These are phyloP conservation scores for Sclerotinia nivalis DNA, from an alignment of 2,329 filamentous ascomycete genomes.

Conservation along the genomic window DNA sequence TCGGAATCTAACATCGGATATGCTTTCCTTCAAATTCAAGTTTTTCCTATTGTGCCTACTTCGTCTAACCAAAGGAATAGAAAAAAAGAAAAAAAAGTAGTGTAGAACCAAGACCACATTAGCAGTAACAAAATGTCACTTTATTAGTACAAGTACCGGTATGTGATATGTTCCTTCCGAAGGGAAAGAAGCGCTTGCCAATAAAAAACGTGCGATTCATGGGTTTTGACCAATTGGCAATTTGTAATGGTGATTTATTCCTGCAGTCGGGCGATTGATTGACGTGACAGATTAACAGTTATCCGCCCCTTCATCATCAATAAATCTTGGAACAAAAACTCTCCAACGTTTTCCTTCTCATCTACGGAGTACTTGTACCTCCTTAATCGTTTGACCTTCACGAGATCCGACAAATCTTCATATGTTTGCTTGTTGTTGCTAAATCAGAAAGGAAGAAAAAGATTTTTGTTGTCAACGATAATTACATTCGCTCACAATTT, in stretches of 20 bases:
- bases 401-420: slow-evolving; percentile 3
- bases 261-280: slow-evolving; percentile 2
- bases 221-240: neutral
- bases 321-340: slow-evolving; percentile 6
- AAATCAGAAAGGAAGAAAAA: neutral
- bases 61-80: neutral
- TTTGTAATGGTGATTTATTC: neutral
- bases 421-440: slow-evolving; percentile 12
- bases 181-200: neutral
- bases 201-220: neutral
- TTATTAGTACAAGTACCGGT: neutral
- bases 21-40: neutral
- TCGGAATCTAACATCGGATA: neutral
- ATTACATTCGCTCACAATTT: neutral
- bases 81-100: neutral
- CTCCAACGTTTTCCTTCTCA: neutral
- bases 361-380: neutral
- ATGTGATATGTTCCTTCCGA: neutral
- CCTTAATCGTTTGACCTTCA: neutral
- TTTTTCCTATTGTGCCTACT: neutral
- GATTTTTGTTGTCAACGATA: neutral
- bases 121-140: neutral
- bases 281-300: slow-evolving; percentile 3
- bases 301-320: slow-evolving; percentile 14
- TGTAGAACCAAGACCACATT: neutral